phyloP scores from a whole-genome alignment of 192 early-diverging fungal species.

The Dimargaris cristalligena region DNA sequence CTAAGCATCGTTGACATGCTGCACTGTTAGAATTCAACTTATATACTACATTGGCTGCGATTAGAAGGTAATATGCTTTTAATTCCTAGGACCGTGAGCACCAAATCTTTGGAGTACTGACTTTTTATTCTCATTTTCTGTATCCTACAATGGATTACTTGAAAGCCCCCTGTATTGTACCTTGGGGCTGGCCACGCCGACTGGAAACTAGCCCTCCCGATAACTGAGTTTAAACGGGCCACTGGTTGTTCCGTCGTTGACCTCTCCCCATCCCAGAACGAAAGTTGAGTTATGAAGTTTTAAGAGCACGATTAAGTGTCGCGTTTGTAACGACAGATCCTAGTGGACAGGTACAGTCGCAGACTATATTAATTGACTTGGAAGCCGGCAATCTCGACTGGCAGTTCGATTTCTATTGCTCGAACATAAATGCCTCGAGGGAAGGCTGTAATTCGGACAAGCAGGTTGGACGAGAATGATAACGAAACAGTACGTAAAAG shows the following conservation, averaged over 20 bases:
- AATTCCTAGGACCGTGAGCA: not conserved
- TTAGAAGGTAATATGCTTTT: not conserved
- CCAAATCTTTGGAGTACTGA: not conserved
- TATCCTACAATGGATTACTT: not conserved
- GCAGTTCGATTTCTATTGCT: too few relatives aligned
- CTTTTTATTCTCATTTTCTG: not conserved
- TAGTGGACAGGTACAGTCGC: too few relatives aligned
- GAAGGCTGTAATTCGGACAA: too few relatives aligned
- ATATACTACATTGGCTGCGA: not conserved
- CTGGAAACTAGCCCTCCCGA: conserved; percentile 63
- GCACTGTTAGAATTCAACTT: not conserved
- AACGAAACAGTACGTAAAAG: too few relatives aligned
- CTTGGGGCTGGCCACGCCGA: conserved; percentile 72
- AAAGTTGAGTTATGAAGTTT: too few relatives aligned
- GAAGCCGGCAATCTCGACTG: too few relatives aligned
- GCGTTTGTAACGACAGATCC: too few relatives aligned
- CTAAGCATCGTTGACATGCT: not conserved
- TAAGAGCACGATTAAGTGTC: too few relatives aligned
- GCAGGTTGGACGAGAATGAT: too few relatives aligned
- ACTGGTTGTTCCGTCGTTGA: conserved; percentile 17
- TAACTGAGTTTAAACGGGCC: conserved; percentile 35
- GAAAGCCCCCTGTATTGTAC: conserved; percentile 43
- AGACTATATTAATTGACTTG: too few relatives aligned
- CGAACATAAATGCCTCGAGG: too few relatives aligned
- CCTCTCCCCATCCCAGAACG: too few relatives aligned